Conservation (phyloP, 768 basidiomycete genomes). For the Russula abietina region DNA sequence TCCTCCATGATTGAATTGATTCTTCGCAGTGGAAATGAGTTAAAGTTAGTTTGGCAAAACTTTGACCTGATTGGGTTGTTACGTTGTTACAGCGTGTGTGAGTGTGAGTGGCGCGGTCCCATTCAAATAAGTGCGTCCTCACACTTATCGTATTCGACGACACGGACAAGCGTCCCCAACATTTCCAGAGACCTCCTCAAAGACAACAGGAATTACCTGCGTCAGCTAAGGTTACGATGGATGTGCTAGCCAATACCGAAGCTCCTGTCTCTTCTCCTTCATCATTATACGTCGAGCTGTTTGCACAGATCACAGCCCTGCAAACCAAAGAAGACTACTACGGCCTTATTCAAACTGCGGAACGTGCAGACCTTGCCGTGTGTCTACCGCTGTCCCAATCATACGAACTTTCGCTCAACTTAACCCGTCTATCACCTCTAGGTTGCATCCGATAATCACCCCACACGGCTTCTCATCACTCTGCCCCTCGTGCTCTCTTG, state of each 20-base stretch:
- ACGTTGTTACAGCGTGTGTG: too few relatives aligned
- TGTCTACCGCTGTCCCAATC: slow-evolving; percentile 23
- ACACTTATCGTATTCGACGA: too few relatives aligned
- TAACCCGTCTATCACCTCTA: slow-evolving; percentile 7
- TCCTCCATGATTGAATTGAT: slow-evolving; percentile 40
- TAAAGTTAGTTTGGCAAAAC: not conserved
- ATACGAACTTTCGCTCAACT: not conserved
- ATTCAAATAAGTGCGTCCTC: too few relatives aligned
- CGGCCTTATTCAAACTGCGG: slow-evolving; percentile 43
- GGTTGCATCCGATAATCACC: slow-evolving; percentile 26
- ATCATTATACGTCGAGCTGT: slow-evolving; percentile 8
- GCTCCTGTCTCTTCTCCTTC: not conserved
- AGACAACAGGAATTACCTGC: slow-evolving; percentile 18
- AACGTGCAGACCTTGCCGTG: slow-evolving; percentile 51
- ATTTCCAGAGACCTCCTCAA: slow-evolving; percentile 48
- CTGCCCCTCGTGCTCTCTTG: slow-evolving; percentile 61
- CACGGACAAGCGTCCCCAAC: slow-evolving; percentile 55
- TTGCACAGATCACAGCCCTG: slow-evolving; percentile 30
- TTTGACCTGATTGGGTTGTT: not conserved
- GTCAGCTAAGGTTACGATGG: slow-evolving; percentile 15
- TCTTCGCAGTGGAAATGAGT: not conserved
- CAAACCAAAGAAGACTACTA: slow-evolving; percentile 40
- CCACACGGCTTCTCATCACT: slow-evolving; percentile 41
- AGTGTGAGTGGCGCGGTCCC: too few relatives aligned
- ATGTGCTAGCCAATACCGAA: slow-evolving; percentile 10